These are phyloP conservation scores for Debaryomyces castellii DNA, from an alignment of 805 yeast species.

Conservation along the genomic window DNA sequence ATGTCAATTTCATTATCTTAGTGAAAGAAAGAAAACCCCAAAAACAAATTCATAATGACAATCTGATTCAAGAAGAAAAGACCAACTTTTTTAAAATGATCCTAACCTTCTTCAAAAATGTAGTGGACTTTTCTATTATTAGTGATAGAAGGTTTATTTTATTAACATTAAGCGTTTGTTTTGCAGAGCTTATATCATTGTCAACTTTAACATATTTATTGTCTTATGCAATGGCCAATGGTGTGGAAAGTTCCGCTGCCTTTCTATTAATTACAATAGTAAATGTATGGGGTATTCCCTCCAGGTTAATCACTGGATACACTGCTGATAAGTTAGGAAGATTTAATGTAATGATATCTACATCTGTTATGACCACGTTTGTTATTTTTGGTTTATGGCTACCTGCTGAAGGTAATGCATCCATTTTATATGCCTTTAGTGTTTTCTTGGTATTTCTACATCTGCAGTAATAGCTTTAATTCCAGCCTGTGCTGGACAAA, in stretches of 20 bases:
- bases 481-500: conserved; percentile 60
- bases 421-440: conserved; percentile 45
- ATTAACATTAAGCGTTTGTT: conserved; percentile 23
- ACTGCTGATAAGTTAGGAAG: conserved; percentile 29
- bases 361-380: conserved; percentile 20
- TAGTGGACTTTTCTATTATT: conserved; percentile 20
- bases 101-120: conserved; percentile 26
- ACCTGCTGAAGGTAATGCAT: conserved; percentile 31
- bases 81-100: neutral
- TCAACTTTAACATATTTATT: conserved; percentile 30
- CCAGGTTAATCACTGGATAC: conserved; percentile 24
- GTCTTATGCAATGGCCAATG: conserved; percentile 26
- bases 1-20: conserved; percentile 15
- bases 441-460: conserved; percentile 53
- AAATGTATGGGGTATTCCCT: conserved; percentile 27
- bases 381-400: conserved; percentile 24
- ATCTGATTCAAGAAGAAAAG: neutral
- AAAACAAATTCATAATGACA: neutral
- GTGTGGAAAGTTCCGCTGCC: conserved; percentile 16
- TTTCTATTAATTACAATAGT: conserved; percentile 26
- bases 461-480: conserved; percentile 57
- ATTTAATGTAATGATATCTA: conserved; percentile 23
- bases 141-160: conserved; percentile 20
- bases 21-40: conserved; percentile 18
- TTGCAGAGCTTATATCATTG: conserved; percentile 51